Base-by-base conservation (phyloP, 176 grass and related monocot species). In the Avena sativa region DNA sequence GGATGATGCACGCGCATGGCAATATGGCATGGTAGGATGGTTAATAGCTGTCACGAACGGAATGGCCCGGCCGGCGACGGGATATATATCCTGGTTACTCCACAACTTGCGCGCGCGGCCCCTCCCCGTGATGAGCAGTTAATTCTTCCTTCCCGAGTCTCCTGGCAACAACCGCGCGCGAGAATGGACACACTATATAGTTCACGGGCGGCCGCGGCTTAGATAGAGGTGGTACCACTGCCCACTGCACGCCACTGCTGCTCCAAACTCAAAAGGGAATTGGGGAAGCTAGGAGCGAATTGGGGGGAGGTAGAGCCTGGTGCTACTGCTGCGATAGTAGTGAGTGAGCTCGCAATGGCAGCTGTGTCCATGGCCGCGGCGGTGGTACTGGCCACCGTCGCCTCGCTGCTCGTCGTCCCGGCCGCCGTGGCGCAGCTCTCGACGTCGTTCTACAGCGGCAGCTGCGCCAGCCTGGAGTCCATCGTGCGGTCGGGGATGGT, bases 171-270 rank as follows among this genome's bases (percentile, higher is more conserved):
- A 77, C 83, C 59, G 71, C 52, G 16, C 8, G 38, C 50, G 12
- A 8, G 21, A 52, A 28, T 83, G 26, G 83, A n/a, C 71, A n/a
- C 71, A 21, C 46, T 86, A 66, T 86, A 86, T 77, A 86, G 61
- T 32, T 69, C 49, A 76, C 56, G 32, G 72, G 83, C 49, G 52
- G 50, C 80, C 28, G 62, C 62, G 21, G 80, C 63, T 67, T 20
- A 40, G 4, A 34, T 40, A 66, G 61, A 67, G 61, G 44, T 67
- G 61, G 79, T 67, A 50, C 61, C 28, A 51, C 79, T 52, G 0
- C 61, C 60, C 38, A 55, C 51, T 73, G 9, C 36, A n/a, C n/a
- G n/a, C 68, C 49, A 23, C 28, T 74, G 56, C 55, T 9, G 56
- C 55, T 9, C 34, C 74, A 49, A 76, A 55, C 48, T 32, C 65